Evolutionary conservation across 306 rosid species (phyloP).

Genomic region (barrel medic (Medicago truncatula)): DNA sequence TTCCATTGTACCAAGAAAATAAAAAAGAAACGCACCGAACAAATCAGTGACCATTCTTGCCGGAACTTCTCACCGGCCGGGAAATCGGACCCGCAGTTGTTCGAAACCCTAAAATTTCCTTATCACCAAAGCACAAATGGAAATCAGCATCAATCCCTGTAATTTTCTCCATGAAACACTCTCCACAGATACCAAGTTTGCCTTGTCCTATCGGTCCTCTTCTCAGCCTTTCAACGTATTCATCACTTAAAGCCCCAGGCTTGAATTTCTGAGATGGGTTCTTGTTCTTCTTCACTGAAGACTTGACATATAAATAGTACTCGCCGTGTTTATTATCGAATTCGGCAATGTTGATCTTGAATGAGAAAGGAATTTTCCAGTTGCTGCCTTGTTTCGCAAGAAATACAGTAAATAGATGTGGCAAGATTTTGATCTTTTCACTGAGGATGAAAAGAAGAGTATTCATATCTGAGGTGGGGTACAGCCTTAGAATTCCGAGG

Average conservation of each 20-base stretch:
- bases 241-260: too few species aligned
- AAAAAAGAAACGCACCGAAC: not conserved
- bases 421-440: slow-evolving; percentile 61
- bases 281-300: slow-evolving; percentile 46
- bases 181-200: slow-evolving; percentile 32
- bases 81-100: slow-evolving; percentile 68
- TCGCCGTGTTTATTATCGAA: slow-evolving; percentile 35
- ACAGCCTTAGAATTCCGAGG: slow-evolving; percentile 53
- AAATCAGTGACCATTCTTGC: slow-evolving; percentile 11
- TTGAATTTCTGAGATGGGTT: not conserved
- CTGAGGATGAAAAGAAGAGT: slow-evolving; percentile 49
- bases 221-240: too few species aligned
- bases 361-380: slow-evolving; percentile 56
- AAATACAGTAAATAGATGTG: slow-evolving; percentile 57
- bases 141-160: slow-evolving; percentile 47
- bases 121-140: slow-evolving; percentile 63
- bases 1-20: too few species aligned
- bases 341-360: slow-evolving; percentile 57
- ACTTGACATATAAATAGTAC: slow-evolving; percentile 54
- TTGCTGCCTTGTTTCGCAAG: slow-evolving; percentile 42
- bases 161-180: slow-evolving; percentile 48
- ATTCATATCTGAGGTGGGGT: slow-evolving; percentile 52
- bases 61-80: slow-evolving; percentile 54
- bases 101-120: slow-evolving; percentile 51
- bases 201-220: too few species aligned